Conservation (phyloP, 2,329 filamentous ascomycete genomes). For the Pseudocercospora crystallina region DNA sequence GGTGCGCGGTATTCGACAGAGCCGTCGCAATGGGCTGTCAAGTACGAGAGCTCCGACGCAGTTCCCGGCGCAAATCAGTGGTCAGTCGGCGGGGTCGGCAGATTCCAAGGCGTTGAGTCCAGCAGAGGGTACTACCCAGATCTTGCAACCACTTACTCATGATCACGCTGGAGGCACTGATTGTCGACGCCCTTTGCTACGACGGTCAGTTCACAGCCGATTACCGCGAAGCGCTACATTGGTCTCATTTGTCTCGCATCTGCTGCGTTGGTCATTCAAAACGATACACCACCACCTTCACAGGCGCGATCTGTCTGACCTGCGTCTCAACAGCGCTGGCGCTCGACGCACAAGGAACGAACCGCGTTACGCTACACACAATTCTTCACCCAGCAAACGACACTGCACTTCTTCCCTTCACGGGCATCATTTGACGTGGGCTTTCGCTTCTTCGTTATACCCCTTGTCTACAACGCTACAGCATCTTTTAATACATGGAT, state of each 20-base stretch:
- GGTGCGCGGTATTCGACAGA: conserved; percentile 30
- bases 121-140: conserved; percentile 51
- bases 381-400: not conserved
- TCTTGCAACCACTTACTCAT: conserved; percentile 31
- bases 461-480: conserved; percentile 12
- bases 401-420: not conserved
- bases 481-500: conserved; percentile 20
- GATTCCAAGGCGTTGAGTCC: conserved; percentile 48
- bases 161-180: not conserved
- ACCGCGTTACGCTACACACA: not conserved
- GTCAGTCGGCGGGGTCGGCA: conserved; percentile 43
- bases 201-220: not conserved
- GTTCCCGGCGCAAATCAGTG: conserved; percentile 35
- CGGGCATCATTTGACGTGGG: not conserved
- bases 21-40: conserved; percentile 38
- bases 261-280: conserved; percentile 26
- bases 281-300: conserved; percentile 13
- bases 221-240: not conserved
- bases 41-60: conserved; percentile 43
- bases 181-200: not conserved
- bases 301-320: not conserved
- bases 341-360: conserved; percentile 15
- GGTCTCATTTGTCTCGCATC: conserved; percentile 27
- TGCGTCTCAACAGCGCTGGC: conserved; percentile 22
- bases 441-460: conserved; percentile 18